phyloP scores from a whole-genome alignment of 1,139 yeast genomes.

The Petasospora rhodanensis region DNA sequence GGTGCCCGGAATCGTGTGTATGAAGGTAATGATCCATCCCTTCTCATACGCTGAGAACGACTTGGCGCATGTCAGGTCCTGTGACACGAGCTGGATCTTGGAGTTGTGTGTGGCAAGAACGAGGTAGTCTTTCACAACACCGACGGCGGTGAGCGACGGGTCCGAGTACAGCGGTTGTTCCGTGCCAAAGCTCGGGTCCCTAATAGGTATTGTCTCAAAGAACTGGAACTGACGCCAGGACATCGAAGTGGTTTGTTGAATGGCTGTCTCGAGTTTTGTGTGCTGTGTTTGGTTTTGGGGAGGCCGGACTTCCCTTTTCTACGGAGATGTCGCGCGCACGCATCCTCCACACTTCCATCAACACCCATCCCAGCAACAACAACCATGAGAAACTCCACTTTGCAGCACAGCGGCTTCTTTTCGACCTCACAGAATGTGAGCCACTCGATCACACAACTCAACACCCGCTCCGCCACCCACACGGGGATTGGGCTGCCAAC shows the following conservation, averaged over 20 bases:
- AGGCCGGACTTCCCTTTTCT: too few relatives aligned
- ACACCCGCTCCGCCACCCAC: too few relatives aligned
- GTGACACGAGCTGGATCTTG: slow-evolving; percentile 54
- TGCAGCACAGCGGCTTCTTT: too few relatives aligned
- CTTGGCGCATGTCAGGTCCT: slow-evolving; percentile 40
- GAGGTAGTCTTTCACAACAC: slow-evolving; percentile 49
- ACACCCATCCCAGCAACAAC: too few relatives aligned
- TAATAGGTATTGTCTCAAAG: slow-evolving; percentile 77
- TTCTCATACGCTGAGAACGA: slow-evolving; percentile 61
- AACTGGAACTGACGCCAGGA: slow-evolving; percentile 88
- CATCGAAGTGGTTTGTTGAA: slow-evolving; percentile 12
- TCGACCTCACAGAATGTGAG: too few relatives aligned
- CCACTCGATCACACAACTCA: too few relatives aligned
- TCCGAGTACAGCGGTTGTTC: slow-evolving; percentile 71
- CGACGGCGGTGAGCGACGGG: slow-evolving; percentile 58
- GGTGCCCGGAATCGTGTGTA: slow-evolving; percentile 44
- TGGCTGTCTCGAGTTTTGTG: too few relatives aligned
- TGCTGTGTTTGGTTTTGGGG: too few relatives aligned
- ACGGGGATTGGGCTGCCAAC: too few relatives aligned
- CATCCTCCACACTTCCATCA: too few relatives aligned
- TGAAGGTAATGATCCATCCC: slow-evolving; percentile 58
- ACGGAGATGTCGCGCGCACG: too few relatives aligned
- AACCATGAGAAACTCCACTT: too few relatives aligned
- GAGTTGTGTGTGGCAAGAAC: slow-evolving; percentile 57
- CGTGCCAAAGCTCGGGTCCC: slow-evolving; percentile 73